Conservation (phyloP, 2,329 filamentous ascomycete species). For the Neospermospora avenae region DNA sequence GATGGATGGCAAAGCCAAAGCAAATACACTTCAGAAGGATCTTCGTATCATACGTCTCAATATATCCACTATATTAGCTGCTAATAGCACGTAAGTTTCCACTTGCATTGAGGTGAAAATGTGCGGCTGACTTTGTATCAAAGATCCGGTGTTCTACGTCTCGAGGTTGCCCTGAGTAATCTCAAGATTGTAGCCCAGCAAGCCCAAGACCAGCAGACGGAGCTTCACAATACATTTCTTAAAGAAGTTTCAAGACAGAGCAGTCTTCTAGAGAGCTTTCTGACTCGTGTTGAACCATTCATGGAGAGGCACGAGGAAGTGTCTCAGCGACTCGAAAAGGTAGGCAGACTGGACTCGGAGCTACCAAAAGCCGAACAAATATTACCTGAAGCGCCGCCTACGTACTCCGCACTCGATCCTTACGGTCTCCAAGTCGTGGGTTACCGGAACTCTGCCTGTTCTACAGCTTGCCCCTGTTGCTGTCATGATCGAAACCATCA, state of each 20-base stretch:
- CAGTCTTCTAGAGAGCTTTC: not conserved
- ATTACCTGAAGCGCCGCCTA: not conserved
- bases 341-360: not conserved
- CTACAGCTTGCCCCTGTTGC: not conserved
- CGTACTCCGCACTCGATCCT: not conserved
- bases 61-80: not conserved
- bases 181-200: not conserved
- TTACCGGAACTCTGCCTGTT: not conserved
- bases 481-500: not conserved
- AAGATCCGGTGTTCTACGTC: not conserved
- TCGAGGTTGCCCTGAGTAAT: not conserved
- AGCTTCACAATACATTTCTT: not conserved
- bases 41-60: not conserved
- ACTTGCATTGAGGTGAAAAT: not conserved
- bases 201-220: not conserved
- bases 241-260: not conserved
- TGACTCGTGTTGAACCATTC: not conserved
- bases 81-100: not conserved
- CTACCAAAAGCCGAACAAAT: not conserved
- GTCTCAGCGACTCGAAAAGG: not conserved
- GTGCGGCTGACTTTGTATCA: not conserved
- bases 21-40: not conserved
- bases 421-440: not conserved
- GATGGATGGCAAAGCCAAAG: not conserved
- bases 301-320: not conserved